phyloP scores from a whole-genome alignment of 495 filamentous ascomycete species.

The Neurospora pannonica region DNA sequence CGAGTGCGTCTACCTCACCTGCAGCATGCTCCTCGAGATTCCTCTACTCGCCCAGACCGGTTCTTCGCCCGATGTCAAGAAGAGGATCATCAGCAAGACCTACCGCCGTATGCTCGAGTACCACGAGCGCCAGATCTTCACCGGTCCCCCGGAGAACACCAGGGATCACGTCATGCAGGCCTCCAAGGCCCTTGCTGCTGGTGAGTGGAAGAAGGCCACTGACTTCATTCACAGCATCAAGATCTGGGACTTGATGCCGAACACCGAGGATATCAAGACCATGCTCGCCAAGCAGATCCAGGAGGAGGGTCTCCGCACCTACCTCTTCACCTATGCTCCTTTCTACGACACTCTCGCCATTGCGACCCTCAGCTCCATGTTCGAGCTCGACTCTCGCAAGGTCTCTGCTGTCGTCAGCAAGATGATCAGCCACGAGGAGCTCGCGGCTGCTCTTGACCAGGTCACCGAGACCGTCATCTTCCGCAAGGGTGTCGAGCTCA shows the following conservation, averaged over 20 bases:
- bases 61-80: constrained; percentile 92
- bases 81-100: constrained; percentile 97
- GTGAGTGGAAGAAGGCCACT: constrained; percentile 95
- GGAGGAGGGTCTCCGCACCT: constrained; percentile 94
- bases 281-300: constrained; percentile 98
- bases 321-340: constrained; percentile 98
- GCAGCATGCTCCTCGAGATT: constrained; percentile 97
- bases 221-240: constrained; percentile 93
- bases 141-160: constrained; percentile 95
- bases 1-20: constrained; percentile 96
- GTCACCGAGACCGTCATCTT: constrained; percentile 97
- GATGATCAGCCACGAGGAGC: constrained; percentile 99
- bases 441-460: constrained; percentile 92
- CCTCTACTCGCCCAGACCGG: constrained; percentile 93
- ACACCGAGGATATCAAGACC: constrained; percentile 80
- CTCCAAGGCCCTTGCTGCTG: constrained; percentile 88
- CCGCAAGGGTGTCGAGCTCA: constrained; percentile 97
- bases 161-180: constrained; percentile 98
- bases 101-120: constrained; percentile 99
- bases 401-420: constrained; percentile 91
- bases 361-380: constrained; percentile 80
- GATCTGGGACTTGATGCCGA: constrained; percentile 96
- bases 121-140: constrained; percentile 98
- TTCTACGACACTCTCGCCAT: constrained; percentile 97
- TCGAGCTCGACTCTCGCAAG: constrained; percentile 84